Conservation (phyloP, 129 eudicot genomes). For the Escallonia rubra region DNA sequence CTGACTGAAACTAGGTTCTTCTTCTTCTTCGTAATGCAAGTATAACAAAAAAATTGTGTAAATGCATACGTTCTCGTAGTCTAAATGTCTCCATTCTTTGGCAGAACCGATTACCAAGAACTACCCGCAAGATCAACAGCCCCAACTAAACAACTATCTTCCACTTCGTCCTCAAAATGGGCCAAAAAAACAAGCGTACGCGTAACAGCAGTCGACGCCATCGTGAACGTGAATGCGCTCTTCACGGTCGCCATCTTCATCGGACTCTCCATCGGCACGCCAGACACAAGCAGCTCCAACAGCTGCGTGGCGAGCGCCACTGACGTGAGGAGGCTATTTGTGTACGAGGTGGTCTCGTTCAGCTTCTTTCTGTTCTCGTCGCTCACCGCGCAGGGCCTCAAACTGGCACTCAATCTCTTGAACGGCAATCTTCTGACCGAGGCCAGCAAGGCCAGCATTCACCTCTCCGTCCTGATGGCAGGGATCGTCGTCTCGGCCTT, state of each 20-base stretch:
- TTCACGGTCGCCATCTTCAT: neutral
- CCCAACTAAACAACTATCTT: neutral
- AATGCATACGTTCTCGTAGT: too few relatives aligned
- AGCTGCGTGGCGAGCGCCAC: neutral
- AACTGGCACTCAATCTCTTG: neutral
- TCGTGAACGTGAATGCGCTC: neutral
- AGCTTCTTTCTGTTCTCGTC: slow-evolving; percentile 1
- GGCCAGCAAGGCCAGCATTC: neutral
- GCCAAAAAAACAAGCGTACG: neutral
- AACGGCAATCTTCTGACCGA: neutral
- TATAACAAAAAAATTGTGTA: too few relatives aligned
- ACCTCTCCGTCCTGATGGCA: neutral
- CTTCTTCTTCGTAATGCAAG: neutral
- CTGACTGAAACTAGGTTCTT: neutral
- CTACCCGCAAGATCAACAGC: neutral
- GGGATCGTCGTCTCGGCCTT: neutral
- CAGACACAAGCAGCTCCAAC: neutral
- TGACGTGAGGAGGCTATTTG: neutral
- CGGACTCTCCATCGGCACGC: neutral
- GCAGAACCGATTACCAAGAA: neutral
- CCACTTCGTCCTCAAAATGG: neutral
- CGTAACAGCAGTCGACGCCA: neutral
- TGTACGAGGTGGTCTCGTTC: neutral
- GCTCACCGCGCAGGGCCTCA: neutral
- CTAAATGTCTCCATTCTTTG: too few relatives aligned